Conservation (phyloP, 2,329 filamentous ascomycete species). For the Xylaria sp. region DNA sequence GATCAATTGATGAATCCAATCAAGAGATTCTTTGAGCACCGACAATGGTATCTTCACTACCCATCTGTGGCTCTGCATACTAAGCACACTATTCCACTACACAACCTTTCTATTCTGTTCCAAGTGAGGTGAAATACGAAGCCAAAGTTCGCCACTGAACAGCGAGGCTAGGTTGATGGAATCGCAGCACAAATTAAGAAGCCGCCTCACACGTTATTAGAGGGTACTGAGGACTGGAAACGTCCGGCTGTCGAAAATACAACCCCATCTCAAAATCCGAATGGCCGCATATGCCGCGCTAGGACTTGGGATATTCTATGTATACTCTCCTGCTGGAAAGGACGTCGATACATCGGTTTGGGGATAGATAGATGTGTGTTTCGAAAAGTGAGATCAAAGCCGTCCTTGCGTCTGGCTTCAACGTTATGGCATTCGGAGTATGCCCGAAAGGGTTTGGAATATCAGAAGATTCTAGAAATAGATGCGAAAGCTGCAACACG, state of each 20-base stretch:
- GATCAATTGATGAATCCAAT: slow-evolving; percentile 2
- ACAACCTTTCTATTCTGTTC: background rate
- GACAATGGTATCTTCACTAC: background rate
- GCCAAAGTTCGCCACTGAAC: background rate
- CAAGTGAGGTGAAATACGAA: background rate
- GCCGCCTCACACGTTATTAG: background rate
- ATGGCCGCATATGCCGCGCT: background rate
- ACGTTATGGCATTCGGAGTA: background rate
- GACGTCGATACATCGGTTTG: background rate
- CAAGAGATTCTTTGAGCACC: background rate
- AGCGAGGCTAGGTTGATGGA: too few relatives aligned
- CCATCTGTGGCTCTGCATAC: background rate
- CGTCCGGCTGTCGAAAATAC: background rate
- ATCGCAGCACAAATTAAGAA: background rate
- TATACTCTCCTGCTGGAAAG: background rate
- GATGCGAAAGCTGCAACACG: background rate
- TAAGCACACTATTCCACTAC: background rate
- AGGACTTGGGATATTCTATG: background rate
- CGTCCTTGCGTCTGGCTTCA: background rate
- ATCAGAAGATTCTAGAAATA: background rate
- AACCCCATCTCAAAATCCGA: background rate
- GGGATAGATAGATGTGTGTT: background rate
- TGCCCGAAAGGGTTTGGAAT: background rate
- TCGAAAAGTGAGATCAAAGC: background rate
- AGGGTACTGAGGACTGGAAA: background rate